Evolutionary conservation across 805 yeast genomes (phyloP).

Genomic region (Saccharomycopsis sp.): DNA sequence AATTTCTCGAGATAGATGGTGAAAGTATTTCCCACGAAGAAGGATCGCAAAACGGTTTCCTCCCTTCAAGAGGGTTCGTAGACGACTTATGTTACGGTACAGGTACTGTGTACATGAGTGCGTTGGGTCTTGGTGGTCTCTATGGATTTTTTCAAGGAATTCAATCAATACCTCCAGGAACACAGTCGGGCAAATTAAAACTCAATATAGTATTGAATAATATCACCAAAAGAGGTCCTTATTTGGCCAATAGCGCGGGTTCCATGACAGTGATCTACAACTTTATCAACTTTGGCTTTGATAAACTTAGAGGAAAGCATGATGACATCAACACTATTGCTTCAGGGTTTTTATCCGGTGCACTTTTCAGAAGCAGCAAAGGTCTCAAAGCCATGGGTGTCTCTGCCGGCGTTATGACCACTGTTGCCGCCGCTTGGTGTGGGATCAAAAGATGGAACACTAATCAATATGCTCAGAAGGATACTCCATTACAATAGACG

Average conservation of each 20-base stretch:
- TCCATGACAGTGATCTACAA: slow-evolving; percentile 87
- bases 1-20: slow-evolving; percentile 83
- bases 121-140: slow-evolving; percentile 84
- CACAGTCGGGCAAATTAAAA: slow-evolving; percentile 67
- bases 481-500: not conserved
- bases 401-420: slow-evolving; percentile 78
- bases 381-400: slow-evolving; percentile 87
- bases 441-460: slow-evolving; percentile 46
- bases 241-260: slow-evolving; percentile 91
- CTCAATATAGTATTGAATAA: slow-evolving; percentile 87
- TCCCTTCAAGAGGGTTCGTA: slow-evolving; percentile 96
- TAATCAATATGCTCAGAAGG: not conserved
- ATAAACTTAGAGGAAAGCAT: slow-evolving; percentile 78
- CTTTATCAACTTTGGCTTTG: slow-evolving; percentile 72
- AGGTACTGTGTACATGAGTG: slow-evolving; percentile 84
- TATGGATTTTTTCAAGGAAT: slow-evolving; percentile 87
- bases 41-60: slow-evolving; percentile 73
- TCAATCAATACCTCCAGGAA: slow-evolving; percentile 62
- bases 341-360: slow-evolving; percentile 92
- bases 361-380: slow-evolving; percentile 75
- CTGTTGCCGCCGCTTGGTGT: slow-evolving; percentile 91
- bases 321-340: slow-evolving; percentile 77
- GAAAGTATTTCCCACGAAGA: slow-evolving; percentile 70
- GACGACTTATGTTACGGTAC: slow-evolving; percentile 98
- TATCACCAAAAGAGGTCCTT: slow-evolving; percentile 93